phyloP scores from a whole-genome alignment of 2,329 filamentous ascomycete species.

The Grosmannia huntii region DNA sequence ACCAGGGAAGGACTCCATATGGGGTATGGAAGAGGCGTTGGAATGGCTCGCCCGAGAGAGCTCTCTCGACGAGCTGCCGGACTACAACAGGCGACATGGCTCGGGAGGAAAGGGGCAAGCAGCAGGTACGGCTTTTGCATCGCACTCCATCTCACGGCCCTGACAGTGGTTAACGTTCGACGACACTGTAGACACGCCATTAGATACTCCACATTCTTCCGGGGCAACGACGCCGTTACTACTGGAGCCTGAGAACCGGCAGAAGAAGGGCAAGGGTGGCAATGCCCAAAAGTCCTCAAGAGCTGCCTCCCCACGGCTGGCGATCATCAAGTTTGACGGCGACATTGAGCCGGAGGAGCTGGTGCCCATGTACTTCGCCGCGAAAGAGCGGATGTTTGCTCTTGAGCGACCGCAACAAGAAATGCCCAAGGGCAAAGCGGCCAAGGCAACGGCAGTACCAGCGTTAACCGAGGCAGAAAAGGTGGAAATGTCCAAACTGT shows the following conservation, averaged over 20 bases:
- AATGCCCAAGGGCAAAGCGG: conserved; percentile 19
- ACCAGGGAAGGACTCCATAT: conserved; percentile 52
- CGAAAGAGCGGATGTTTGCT: conserved; percentile 56
- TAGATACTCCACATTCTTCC: conserved; percentile 36
- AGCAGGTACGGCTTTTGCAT: not conserved
- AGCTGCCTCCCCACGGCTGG: conserved; percentile 25
- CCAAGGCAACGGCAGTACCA: conserved; percentile 19
- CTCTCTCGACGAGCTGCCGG: conserved; percentile 52
- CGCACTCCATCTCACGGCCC: not conserved
- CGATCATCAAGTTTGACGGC: conserved; percentile 43
- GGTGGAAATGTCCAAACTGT: conserved; percentile 48
- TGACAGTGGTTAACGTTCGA: not conserved
- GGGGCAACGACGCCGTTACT: conserved; percentile 36
- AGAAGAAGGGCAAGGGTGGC: conserved; percentile 23
- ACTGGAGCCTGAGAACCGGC: conserved; percentile 20
- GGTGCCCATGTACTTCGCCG: conserved; percentile 62
- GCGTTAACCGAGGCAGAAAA: conserved; percentile 17
- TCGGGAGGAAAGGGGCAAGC: not conserved
- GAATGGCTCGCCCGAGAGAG: conserved; percentile 84
- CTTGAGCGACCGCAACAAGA: conserved; percentile 42
- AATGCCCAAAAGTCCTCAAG: conserved; percentile 15
- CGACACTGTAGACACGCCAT: conserved; percentile 28
- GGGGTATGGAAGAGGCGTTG: conserved; percentile 77
- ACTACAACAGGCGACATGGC: conserved; percentile 46
- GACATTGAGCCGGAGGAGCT: conserved; percentile 66